phyloP scores from a whole-genome alignment of 2,329 filamentous ascomycete species.

The Colletotrichum coccodes region DNA sequence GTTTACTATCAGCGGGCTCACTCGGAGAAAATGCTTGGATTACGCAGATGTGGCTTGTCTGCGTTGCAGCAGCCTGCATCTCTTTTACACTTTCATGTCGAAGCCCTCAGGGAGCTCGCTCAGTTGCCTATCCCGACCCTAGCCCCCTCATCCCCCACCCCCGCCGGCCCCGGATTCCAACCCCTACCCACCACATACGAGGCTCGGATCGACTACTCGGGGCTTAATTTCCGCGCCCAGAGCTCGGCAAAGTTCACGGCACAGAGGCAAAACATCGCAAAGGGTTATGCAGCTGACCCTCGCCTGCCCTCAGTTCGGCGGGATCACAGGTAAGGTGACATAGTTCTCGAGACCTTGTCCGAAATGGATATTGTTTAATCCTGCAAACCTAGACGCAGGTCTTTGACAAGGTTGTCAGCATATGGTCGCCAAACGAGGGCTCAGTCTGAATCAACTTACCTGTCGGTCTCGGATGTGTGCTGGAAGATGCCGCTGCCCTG shows the following conservation, averaged over 20 bases:
- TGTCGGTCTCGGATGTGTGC: constrained; percentile 60
- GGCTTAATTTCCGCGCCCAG: not conserved
- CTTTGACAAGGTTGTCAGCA: constrained; percentile 57
- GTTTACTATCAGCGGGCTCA: not conserved
- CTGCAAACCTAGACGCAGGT: constrained; percentile 50
- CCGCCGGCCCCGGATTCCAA: constrained; percentile 13
- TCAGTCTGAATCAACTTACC: constrained; percentile 47
- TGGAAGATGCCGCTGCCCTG: constrained; percentile 68
- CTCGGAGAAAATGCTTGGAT: not conserved
- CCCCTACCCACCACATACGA: not conserved
- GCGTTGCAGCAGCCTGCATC: not conserved
- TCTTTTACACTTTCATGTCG: not conserved
- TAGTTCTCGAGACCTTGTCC: constrained; percentile 59
- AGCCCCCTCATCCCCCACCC: constrained; percentile 8
- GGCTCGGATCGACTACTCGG: not conserved
- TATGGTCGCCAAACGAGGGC: constrained; percentile 38
- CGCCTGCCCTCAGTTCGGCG: constrained; percentile 34
- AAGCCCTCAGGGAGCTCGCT: not conserved
- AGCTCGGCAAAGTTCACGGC: not conserved
- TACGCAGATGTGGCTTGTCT: not conserved
- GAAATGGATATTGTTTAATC: constrained; percentile 65
- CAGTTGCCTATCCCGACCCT: not conserved
- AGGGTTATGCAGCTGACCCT: too few relatives aligned
- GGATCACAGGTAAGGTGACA: constrained; percentile 63
- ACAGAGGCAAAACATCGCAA: too few relatives aligned